Percentiles rank a stretch among this genome's conserved stretches.
Evolutionary conservation across 2,329 filamentous ascomycete genomes (phyloP).

Genomic region (Eutypa lata): DNA sequence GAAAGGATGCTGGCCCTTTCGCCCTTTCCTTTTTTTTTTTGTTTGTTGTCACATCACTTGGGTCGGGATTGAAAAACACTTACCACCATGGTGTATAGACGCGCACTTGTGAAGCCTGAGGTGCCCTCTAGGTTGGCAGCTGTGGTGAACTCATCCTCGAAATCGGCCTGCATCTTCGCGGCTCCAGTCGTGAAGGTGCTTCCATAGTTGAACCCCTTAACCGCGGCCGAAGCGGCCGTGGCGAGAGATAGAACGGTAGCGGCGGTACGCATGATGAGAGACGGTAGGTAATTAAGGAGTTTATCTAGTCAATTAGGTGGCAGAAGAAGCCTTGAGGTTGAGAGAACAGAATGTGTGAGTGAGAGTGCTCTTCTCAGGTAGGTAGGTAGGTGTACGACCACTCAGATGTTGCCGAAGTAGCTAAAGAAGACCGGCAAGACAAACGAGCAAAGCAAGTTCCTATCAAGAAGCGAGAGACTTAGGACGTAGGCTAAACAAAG

Average conservation of each 20-base stretch:
- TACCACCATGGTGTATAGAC: conserved; percentile 72
- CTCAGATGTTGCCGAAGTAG: no score
- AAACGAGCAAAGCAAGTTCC: not conserved
- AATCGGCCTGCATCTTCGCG: conserved; percentile 61
- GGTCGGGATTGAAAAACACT: conserved; percentile 15
- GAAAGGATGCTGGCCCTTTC: no score
- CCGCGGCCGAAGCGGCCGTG: conserved; percentile 34
- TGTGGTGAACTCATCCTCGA: conserved; percentile 66
- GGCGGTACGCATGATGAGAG: conserved; percentile 19
- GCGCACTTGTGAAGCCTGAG: conserved; percentile 64
- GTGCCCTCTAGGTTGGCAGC: conserved; percentile 64
- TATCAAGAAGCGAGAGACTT: not conserved
- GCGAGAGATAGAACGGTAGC: conserved; percentile 32
- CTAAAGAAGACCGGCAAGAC: not conserved
- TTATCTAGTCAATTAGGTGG: no score
- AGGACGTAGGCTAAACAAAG: not conserved
- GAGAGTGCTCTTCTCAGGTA: no score
- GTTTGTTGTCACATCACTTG: no score
- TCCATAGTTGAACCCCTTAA: conserved; percentile 74
- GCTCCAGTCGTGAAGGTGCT: conserved; percentile 57
- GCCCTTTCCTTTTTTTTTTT: no score
- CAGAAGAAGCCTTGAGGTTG: no score
- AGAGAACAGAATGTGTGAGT: no score
- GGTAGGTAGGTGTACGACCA: no score
- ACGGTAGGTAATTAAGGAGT: no score